Conservation (phyloP, 2,329 filamentous ascomycete species). For the Fusarium camptoceras region DNA sequence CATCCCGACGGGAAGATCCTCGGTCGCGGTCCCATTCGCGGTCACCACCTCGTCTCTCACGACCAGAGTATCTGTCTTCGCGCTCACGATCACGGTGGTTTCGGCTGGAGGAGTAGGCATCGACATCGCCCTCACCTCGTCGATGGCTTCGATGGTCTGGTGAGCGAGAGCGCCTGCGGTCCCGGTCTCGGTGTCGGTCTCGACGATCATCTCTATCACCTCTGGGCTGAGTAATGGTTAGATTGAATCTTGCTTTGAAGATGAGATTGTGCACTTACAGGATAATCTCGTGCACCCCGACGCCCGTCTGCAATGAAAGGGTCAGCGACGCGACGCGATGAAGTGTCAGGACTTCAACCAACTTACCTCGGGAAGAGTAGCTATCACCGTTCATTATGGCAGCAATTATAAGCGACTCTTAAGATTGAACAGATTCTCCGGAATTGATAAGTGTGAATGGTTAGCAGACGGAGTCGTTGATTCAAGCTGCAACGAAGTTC, state of each 20-base stretch:
- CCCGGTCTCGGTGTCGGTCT: constrained; percentile 48
- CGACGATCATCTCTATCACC: constrained; percentile 52
- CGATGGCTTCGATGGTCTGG: constrained; percentile 77
- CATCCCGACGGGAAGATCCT: constrained; percentile 69
- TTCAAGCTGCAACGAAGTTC: constrained; percentile 48
- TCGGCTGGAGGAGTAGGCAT: constrained; percentile 92
- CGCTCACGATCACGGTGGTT: constrained; percentile 93
- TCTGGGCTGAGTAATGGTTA: constrained; percentile 47
- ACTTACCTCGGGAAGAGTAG: constrained; percentile 81
- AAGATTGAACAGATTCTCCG: constrained; percentile 21
- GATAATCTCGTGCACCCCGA: constrained; percentile 67
- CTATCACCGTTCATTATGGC: constrained; percentile 84
- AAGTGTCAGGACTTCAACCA: constrained; percentile 12
- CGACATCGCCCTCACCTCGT: constrained; percentile 81
- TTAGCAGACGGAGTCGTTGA: constrained; percentile 41
- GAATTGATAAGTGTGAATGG: constrained; percentile 41
- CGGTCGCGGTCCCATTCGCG: constrained; percentile 82
- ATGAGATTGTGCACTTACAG: constrained; percentile 53
- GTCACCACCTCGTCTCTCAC: constrained; percentile 68
- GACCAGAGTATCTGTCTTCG: constrained; percentile 87
- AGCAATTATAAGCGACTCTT: constrained; percentile 37
- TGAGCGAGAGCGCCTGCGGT: constrained; percentile 84
- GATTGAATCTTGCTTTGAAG: neutral
- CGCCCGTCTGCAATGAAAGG: constrained; percentile 57
- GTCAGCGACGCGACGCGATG: constrained; percentile 50